Conservation (phyloP, 2,329 filamentous ascomycete genomes). For the Fusarium nematophilum region DNA sequence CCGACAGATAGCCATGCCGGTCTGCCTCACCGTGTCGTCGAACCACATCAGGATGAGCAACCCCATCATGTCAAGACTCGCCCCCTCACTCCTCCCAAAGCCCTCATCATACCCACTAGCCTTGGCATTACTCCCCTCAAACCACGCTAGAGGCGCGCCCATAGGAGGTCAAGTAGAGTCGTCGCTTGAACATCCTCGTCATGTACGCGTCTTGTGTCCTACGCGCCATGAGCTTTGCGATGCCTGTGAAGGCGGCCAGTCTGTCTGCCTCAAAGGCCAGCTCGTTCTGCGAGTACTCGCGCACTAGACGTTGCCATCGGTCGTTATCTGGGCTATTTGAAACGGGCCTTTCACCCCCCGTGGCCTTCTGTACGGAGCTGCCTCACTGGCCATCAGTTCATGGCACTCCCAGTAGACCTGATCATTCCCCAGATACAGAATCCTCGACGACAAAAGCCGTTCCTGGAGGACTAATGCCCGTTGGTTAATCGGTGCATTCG, state of each 20-base stretch:
- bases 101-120: no score
- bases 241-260: neutral
- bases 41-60: no score
- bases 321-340: no score
- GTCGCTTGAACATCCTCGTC: neutral
- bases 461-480: conserved; percentile 14
- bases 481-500: neutral
- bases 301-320: no score
- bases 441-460: neutral
- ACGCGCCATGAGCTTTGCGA: neutral
- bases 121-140: no score
- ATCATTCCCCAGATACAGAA: conserved; percentile 2
- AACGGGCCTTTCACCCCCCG: no score
- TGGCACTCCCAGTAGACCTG: conserved; percentile 12
- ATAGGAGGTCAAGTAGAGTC: neutral
- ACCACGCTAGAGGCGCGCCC: no score
- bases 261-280: conserved; percentile 3
- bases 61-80: no score
- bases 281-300: no score
- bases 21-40: no score
- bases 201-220: neutral
- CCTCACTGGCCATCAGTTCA: fast-evolving
- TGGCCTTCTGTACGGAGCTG: neutral
- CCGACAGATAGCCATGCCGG: no score
- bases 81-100: no score